Percentiles rank a stretch among this genome's conserved stretches.
Evolutionary conservation across 2,329 filamentous ascomycete genomes (phyloP).

Genomic region (Xylariaceae sp.): DNA sequence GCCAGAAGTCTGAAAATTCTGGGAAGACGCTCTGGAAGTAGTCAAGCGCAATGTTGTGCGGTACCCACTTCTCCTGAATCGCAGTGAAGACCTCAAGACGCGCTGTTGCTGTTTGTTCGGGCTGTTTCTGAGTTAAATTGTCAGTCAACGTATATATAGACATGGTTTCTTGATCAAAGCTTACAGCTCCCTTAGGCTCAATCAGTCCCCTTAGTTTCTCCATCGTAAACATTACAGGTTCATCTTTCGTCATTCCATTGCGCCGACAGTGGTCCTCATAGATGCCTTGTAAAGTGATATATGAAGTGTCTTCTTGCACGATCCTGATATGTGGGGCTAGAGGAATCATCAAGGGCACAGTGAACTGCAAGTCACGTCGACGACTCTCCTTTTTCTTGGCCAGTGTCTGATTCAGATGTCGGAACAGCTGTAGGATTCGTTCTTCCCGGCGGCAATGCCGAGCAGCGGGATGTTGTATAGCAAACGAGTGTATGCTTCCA

Average conservation of each 20-base stretch:
- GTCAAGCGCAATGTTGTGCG: slow-evolving; percentile 78
- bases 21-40: slow-evolving; percentile 91
- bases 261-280: slow-evolving; percentile 96
- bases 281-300: slow-evolving; percentile 90
- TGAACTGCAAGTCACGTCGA: slow-evolving; percentile 92
- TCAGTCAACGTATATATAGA: slow-evolving; percentile 24
- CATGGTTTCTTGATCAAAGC: slow-evolving; percentile 36
- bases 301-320: slow-evolving; percentile 93
- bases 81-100: slow-evolving; percentile 91
- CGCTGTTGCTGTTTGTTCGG: slow-evolving; percentile 73
- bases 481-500: slow-evolving; percentile 95
- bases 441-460: slow-evolving; percentile 93
- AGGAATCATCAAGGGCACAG: slow-evolving; percentile 93
- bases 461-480: slow-evolving; percentile 93
- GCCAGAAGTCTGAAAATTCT: slow-evolving; percentile 92
- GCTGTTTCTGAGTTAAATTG: slow-evolving; percentile 58
- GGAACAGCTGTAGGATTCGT: slow-evolving; percentile 92
- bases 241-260: slow-evolving; percentile 88
- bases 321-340: slow-evolving; percentile 93
- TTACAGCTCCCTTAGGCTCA: slow-evolving; percentile 68
- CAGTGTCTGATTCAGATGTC: slow-evolving; percentile 93
- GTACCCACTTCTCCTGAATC: slow-evolving; percentile 93
- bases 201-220: slow-evolving; percentile 84
- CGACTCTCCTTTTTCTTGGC: slow-evolving; percentile 93
- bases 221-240: slow-evolving; percentile 93